Conservation (phyloP, 108 stramenopile genomes). For the Cyclostephanos tholiformis region DNA sequence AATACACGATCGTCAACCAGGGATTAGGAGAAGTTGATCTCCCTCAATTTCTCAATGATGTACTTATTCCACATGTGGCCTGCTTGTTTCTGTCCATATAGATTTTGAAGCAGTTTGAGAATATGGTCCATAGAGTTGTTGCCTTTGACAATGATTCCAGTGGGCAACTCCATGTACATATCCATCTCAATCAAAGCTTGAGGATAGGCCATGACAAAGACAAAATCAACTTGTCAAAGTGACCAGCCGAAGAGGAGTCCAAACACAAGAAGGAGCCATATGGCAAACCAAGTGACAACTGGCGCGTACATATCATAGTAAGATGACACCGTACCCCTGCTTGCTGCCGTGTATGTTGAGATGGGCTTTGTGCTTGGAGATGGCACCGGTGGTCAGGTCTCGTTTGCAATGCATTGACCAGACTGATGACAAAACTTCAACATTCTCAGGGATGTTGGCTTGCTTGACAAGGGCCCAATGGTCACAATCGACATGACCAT, state of each 20-base stretch:
- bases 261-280: slow-evolving; percentile 2
- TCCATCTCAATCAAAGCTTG: slow-evolving; percentile 50
- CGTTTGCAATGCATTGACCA: slow-evolving; percentile 25
- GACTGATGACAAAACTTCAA: slow-evolving; percentile 8
- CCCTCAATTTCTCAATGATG: slow-evolving; percentile 34
- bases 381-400: slow-evolving; percentile 16
- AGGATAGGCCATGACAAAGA: slow-evolving; percentile 46
- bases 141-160: slow-evolving; percentile 34
- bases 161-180: slow-evolving; percentile 54
- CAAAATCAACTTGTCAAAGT: slow-evolving; percentile 48
- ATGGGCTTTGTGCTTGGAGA: slow-evolving; percentile 42
- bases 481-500: slow-evolving; percentile 9
- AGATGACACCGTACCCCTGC: too few species aligned
- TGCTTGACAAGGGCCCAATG: slow-evolving; percentile 25
- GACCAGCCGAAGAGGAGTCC: slow-evolving; percentile 11
- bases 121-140: slow-evolving; percentile 33
- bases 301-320: neutral
- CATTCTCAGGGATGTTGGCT: slow-evolving; percentile 12
- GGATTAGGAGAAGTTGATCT: slow-evolving; percentile 43
- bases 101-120: slow-evolving; percentile 7
- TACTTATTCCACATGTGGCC: too few species aligned
- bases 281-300: slow-evolving; percentile 16
- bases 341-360: slow-evolving; percentile 21
- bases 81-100: slow-evolving; percentile 43
- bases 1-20: slow-evolving; percentile 54